These are phyloP conservation scores for Skeletonema costatum DNA, from an alignment of 108 stramenopile species.

Conservation along the genomic window DNA sequence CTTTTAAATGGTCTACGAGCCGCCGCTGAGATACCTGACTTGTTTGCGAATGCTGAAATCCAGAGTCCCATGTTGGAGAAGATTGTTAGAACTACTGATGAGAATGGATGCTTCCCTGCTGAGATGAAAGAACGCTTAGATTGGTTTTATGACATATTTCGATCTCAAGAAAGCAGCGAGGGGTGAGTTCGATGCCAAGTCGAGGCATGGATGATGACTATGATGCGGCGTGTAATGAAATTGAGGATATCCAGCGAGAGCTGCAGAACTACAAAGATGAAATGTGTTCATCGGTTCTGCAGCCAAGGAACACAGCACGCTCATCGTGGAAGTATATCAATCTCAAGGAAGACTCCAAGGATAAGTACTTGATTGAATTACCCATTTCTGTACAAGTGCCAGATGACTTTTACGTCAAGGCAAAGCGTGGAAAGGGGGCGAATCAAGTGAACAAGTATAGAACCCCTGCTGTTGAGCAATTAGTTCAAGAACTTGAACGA, in stretches of 20 bases:
- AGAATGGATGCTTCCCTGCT: slow-evolving; percentile 88
- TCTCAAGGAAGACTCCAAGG: slow-evolving; percentile 89
- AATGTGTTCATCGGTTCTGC: slow-evolving; percentile 63
- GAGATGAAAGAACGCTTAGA: slow-evolving; percentile 80
- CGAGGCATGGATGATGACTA: slow-evolving; percentile 92
- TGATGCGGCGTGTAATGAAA: slow-evolving; percentile 87
- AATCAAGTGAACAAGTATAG: slow-evolving; percentile 94
- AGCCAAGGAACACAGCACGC: slow-evolving; percentile 48
- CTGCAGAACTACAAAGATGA: slow-evolving; percentile 85
- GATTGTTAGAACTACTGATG: slow-evolving; percentile 64
- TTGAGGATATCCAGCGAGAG: slow-evolving; percentile 71
- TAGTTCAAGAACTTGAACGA: slow-evolving; percentile 81
- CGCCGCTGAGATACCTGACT: slow-evolving; percentile 68
- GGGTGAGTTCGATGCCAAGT: slow-evolving; percentile 85
- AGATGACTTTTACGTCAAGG: slow-evolving; percentile 81
- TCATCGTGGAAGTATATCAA: slow-evolving; percentile 86
- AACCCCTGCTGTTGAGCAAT: slow-evolving; percentile 70
- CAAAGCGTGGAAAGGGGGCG: slow-evolving; percentile 80
- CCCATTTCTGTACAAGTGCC: slow-evolving; percentile 87
- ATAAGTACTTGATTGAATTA: slow-evolving; percentile 94
- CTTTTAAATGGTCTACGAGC: slow-evolving; percentile 75
- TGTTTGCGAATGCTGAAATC: slow-evolving; percentile 77
- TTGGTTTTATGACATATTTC: slow-evolving; percentile 94
- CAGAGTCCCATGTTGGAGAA: slow-evolving; percentile 71
- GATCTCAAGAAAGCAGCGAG: slow-evolving; percentile 85